Evolutionary conservation across 2,329 filamentous ascomycete genomes (phyloP), one percentile per base, ranked within the genome.

Genomic region (Pseudogymnoascus sp.): DNA sequence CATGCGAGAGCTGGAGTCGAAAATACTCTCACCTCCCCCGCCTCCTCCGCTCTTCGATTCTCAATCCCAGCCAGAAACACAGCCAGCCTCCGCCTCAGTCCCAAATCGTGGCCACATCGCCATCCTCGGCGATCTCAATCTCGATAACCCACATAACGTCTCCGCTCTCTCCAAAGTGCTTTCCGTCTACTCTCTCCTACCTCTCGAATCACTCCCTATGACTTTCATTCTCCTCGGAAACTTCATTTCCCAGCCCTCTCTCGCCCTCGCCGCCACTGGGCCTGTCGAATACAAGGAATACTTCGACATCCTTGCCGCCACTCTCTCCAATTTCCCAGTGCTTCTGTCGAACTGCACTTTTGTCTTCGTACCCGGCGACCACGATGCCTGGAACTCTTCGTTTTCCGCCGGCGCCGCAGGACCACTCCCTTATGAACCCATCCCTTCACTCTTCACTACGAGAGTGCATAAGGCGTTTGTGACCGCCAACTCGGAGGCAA

Each of bases 271-370:
- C 62, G 87, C 86, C 38, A 87, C 83, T 47, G 87, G 88, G 21
- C 90, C 91, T 38, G 93, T 97, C 69, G 92, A 96, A 76, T 97
- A 96, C 78, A 97, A 97, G 78, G 95, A 97, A 76, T 88, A 90
- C 73, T 97, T 97, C 74, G 92, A 99, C 76, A 85, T 87, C 7
- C 82, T 99, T 11, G 93, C 95, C 2, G 86, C 87, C 1, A 82
- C 91, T 1, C 81, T 99, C 5, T 82, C 90, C 6, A 92, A 97
- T 68, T 97, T 91, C 71, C 91, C 91, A 2, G 81, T 83, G 0
- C 82, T 99, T 13, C 82, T 97, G 47, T 87, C 88, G 63, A 83
- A 84, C 26, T 88, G 90, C 4, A 93, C 90, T 0, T 96, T 97
- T 73, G 80, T 96, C 33, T 96, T 99, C 72, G 89, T 97, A 0